These are phyloP conservation scores for Globisporangium yorkense DNA, from an alignment of 352 stramenopile species.

Conservation along the genomic window DNA sequence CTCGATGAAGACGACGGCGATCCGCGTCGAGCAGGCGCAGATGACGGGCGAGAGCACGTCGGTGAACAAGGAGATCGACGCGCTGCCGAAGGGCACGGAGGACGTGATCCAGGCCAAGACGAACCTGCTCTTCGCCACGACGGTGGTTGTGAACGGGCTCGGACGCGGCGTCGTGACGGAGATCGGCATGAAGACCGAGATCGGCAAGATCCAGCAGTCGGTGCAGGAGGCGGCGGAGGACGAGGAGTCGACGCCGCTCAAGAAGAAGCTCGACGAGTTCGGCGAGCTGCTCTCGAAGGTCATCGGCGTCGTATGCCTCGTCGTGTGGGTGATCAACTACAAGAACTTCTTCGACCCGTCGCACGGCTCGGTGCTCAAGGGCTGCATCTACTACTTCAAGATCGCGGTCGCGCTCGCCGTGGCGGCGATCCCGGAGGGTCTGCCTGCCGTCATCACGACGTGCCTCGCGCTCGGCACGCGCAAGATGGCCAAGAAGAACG, in stretches of 20 bases:
- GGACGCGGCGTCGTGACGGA: constrained; percentile 91
- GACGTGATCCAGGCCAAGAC: constrained; percentile 88
- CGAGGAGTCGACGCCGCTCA: constrained; percentile 94
- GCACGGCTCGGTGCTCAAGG: constrained; percentile 89
- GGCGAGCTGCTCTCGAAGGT: constrained; percentile 94
- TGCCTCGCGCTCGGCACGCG: constrained; percentile 94
- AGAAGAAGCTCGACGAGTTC: constrained; percentile 98
- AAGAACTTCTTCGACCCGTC: constrained; percentile 94
- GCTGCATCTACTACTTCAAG: constrained; percentile 99
- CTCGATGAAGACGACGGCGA: constrained; percentile 91
- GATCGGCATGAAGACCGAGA: constrained; percentile 98
- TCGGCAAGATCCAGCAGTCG: constrained; percentile 96
- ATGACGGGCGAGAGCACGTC: constrained; percentile 96
- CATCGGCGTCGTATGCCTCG: constrained; percentile 96
- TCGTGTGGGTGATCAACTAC: constrained; percentile 97
- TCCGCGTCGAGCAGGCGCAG: constrained; percentile 94
- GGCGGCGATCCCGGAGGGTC: constrained; percentile 97
- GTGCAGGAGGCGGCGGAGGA: constrained; percentile 91
- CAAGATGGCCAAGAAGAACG: constrained; percentile 97
- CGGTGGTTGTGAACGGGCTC: constrained; percentile 95
- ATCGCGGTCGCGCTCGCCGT: constrained; percentile 98
- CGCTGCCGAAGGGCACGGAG: constrained; percentile 55
- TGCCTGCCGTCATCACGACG: constrained; percentile 97
- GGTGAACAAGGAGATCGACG: constrained; percentile 90
- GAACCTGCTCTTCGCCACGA: constrained; percentile 98